Evolutionary conservation across 1,284 basidiomycete species (phyloP).

Genomic region (Inonotus hispidus): DNA sequence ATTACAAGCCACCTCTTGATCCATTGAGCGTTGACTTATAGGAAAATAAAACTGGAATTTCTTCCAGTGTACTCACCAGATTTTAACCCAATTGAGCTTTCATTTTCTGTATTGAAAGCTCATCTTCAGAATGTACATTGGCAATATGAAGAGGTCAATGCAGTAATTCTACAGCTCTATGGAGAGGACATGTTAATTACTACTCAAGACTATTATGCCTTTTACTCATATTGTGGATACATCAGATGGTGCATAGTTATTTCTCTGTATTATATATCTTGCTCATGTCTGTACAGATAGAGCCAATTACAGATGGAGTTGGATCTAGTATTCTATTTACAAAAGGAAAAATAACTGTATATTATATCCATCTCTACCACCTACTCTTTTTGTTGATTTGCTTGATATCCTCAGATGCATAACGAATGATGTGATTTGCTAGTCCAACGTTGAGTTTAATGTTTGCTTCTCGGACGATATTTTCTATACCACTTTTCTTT

Average conservation of each 20-base stretch:
- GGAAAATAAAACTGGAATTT: conserved; percentile 17
- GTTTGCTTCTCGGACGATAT: background rate
- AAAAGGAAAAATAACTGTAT: too few relatives aligned
- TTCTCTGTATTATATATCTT: too few relatives aligned
- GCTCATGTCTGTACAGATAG: too few relatives aligned
- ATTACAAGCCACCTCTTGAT: conserved; percentile 23
- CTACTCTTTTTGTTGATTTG: background rate
- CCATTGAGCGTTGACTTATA: conserved; percentile 12
- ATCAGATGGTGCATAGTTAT: background rate
- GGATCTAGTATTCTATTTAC: too few relatives aligned
- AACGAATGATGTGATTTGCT: background rate
- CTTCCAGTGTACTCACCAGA: conserved; percentile 22
- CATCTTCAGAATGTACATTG: too few relatives aligned
- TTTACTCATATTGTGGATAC: background rate
- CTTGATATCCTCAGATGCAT: background rate
- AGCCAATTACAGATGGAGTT: too few relatives aligned
- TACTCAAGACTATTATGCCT: background rate
- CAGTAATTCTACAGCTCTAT: background rate
- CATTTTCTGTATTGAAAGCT: conserved; percentile 10
- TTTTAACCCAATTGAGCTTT: conserved; percentile 21
- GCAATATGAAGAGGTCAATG: too few relatives aligned
- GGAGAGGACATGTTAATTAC: background rate
- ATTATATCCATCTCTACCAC: background rate
- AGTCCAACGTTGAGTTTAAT: background rate
- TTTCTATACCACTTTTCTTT: background rate